Conservation (phyloP, 208 protist genomes). For the Trypanosoma congolense region DNA sequence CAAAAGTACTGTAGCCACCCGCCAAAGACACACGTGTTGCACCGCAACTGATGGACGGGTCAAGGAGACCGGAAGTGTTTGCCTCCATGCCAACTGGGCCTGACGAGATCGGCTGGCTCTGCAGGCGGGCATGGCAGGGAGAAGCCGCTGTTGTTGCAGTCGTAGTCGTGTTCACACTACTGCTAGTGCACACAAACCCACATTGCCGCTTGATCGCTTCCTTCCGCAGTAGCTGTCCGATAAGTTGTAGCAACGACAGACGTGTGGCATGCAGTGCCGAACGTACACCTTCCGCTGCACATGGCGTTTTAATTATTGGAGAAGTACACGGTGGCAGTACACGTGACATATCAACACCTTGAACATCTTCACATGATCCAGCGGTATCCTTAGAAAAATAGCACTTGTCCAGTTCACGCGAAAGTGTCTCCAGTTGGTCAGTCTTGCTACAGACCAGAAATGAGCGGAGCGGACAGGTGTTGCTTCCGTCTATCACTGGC, state of each 20-base stretch:
- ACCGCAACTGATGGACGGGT: too few species aligned
- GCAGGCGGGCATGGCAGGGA: too few species aligned
- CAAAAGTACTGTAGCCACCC: slow-evolving; percentile 20
- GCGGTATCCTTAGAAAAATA: slow-evolving; percentile 4
- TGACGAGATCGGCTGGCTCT: too few species aligned
- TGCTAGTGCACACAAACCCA: slow-evolving; percentile 47
- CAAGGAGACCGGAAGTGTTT: too few species aligned
- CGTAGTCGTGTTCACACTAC: slow-evolving; percentile 52
- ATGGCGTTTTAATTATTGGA: too few species aligned
- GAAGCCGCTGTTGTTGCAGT: slow-evolving; percentile 4
- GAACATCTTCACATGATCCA: neutral
- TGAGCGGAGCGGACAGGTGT: slow-evolving; percentile 42
- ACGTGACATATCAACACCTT: slow-evolving; percentile 19
- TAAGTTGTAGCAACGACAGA: slow-evolving; percentile 49
- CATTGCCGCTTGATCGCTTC: slow-evolving; percentile 59
- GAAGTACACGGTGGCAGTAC: neutral
- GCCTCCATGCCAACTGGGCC: too few species aligned
- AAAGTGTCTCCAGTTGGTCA: slow-evolving; percentile 50
- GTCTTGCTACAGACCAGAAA: slow-evolving; percentile 74
- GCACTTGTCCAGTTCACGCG: slow-evolving; percentile 35
- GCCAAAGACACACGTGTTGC: too few species aligned
- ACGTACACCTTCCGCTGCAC: slow-evolving; percentile 13
- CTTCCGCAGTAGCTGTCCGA: slow-evolving; percentile 67
- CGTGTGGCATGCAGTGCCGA: slow-evolving; percentile 28
- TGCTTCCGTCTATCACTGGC: slow-evolving; percentile 25